Evolutionary conservation across 495 filamentous ascomycete species (phyloP).

Genomic region (Aspergillus hancockii): DNA sequence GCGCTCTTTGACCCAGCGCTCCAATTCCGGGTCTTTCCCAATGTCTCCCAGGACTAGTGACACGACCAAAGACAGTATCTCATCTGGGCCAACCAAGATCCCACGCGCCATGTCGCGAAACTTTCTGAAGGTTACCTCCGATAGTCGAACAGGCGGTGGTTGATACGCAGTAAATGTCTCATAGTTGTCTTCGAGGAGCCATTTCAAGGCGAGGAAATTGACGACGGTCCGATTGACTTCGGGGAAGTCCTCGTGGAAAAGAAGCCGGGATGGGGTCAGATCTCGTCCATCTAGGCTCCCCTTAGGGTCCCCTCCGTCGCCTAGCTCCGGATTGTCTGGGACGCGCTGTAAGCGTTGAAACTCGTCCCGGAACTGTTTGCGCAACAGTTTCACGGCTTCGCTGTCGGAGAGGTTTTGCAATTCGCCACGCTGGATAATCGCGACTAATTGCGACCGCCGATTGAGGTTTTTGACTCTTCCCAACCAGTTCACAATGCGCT

Average conservation of each 20-base stretch:
- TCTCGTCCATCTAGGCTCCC: background rate
- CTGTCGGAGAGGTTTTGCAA: background rate
- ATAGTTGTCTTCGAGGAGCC: constrained; percentile 34
- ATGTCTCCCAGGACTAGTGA: constrained; percentile 4
- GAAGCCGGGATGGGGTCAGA: constrained; percentile 25
- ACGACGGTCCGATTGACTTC: constrained; percentile 42
- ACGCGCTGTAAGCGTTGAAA: background rate
- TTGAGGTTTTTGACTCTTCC: background rate
- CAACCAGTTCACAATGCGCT: background rate
- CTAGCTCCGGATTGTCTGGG: background rate
- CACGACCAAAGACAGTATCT: background rate
- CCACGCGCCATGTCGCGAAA: background rate
- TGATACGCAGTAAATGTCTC: constrained; percentile 27
- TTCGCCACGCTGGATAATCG: background rate
- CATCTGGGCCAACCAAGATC: background rate
- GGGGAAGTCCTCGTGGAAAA: constrained; percentile 28
- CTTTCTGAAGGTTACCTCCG: background rate
- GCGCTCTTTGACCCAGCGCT: background rate
- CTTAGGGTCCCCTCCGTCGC: background rate
- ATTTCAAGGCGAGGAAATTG: constrained; percentile 34
- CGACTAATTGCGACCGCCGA: background rate
- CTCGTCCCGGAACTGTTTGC: background rate
- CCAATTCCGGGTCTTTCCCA: background rate
- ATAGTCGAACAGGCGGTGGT: constrained; percentile 1
- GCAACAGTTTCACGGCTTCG: background rate